Base-by-base conservation (phyloP, 129 eudicot genomes). In the Mikania micrantha region DNA sequence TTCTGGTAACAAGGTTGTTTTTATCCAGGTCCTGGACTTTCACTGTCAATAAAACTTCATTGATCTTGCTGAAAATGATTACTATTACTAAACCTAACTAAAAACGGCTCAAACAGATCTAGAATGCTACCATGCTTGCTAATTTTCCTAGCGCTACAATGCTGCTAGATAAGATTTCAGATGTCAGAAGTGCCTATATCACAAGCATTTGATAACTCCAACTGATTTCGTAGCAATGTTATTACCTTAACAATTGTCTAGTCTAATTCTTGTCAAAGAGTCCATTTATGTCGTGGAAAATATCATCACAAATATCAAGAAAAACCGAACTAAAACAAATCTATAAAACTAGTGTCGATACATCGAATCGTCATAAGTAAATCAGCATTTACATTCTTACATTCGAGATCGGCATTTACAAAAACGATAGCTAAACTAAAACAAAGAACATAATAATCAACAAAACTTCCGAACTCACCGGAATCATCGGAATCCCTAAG, bases 391-490 rank as follows among this genome's bases (percentile, higher is more conserved):
- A 28, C 62, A 56, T 13, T 4, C 4, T 0, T 7, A 28, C 62
- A 56, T 13, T 4, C 4, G 1, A 74, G 64, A 73, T 73, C 50
- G 9, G 11, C 74, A 39, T 70, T 45, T 5, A 13, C 67, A 21
- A 52, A 64, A 63, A 42, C 44, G 9, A 53, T 60, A 28, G 11
- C 35, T 25, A 22, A 62, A n/a, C 29, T 47, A 9, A n/a, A 76
- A 15, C 60, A 48, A 34, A 75, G 31, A 13, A n/a, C 21, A 12
- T 10, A 66, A 54, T 25, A 16, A 17, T 1, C 1, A n/a, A 66
- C 7, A 11, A 25, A 53, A 13, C 24, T 64, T 64, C 8, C 48
- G 41, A 80, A 72, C 84, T 77, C 44, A 91, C 98, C 98, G 41
- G 85, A 80, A 42, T 75, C 85, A 20, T 77, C 76, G 53, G 52